Percentiles rank a stretch among this genome's conserved stretches.
Conservation (phyloP, 2,329 filamentous ascomycete species). For the Penicillium sp. region DNA sequence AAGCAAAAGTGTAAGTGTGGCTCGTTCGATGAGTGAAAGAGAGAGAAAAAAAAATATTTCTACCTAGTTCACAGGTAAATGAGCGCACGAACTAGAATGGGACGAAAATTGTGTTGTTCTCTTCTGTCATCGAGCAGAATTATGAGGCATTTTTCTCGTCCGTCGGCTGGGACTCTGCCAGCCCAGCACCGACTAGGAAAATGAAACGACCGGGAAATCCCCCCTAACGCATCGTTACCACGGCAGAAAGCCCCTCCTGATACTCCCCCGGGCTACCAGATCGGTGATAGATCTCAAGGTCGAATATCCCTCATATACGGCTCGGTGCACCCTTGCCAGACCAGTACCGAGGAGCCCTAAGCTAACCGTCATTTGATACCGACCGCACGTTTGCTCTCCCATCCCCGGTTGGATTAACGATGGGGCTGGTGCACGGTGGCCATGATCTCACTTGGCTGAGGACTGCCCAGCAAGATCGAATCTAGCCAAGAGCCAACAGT, state of each 20-base stretch:
- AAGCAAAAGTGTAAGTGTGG: slow-evolving; percentile 2
- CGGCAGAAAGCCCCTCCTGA: slow-evolving; percentile 2
- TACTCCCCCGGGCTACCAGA: slow-evolving; percentile 21
- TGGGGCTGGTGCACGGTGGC: not conserved
- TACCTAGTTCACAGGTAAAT: not conserved
- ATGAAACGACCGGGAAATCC: slow-evolving; percentile 6
- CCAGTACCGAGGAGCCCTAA: slow-evolving; percentile 3
- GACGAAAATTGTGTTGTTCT: not conserved
- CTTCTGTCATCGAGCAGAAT: not conserved
- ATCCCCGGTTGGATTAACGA: not conserved
- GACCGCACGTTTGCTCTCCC: not conserved
- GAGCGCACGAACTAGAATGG: not conserved
- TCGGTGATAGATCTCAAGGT: slow-evolving; percentile 23
- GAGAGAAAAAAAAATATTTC: not conserved
- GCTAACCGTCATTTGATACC: slow-evolving; percentile 4
- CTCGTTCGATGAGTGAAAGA: not conserved
- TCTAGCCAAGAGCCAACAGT: slow-evolving; percentile 3
- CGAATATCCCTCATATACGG: slow-evolving; percentile 28
- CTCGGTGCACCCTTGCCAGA: not conserved
- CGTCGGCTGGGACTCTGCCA: not conserved
- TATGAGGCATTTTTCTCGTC: slow-evolving; percentile 15
- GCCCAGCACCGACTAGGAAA: slow-evolving; percentile 4
- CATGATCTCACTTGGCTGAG: slow-evolving; percentile 2
- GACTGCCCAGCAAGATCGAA: slow-evolving; percentile 5
- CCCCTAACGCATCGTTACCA: slow-evolving; percentile 2